phyloP scores from a whole-genome alignment of 169 alveolate genomes.

The Theileria luwenshuni region DNA sequence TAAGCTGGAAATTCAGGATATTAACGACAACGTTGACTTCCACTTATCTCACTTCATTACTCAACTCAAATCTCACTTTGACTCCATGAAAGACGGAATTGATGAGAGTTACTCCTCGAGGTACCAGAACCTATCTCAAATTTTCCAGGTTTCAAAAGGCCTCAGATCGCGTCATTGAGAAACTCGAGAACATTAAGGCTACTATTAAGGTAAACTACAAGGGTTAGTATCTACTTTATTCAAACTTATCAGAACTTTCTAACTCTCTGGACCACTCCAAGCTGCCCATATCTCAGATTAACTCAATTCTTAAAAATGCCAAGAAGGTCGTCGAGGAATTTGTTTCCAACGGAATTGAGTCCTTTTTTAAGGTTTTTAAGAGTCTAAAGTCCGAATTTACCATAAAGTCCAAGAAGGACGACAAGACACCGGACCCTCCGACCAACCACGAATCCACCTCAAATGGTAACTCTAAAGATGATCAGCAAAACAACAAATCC shows the following conservation, averaged over 20 bases:
- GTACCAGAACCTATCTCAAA: not conserved
- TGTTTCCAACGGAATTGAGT: conserved; percentile 47
- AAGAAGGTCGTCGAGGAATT: conserved; percentile 31
- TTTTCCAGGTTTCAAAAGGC: conserved; percentile 33
- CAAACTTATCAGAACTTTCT: conserved; percentile 2
- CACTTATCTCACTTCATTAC: conserved; percentile 37
- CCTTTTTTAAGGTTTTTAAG: conserved; percentile 20
- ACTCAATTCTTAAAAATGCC: not conserved
- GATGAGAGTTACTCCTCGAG: conserved; percentile 31
- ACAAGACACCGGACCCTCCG: not conserved
- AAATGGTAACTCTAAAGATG: conserved; percentile 6
- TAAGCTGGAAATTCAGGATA: conserved; percentile 46
- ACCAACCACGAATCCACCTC: not conserved
- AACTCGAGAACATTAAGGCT: conserved; percentile 46
- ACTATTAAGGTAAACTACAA: conserved; percentile 38
- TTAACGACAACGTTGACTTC: conserved; percentile 59
- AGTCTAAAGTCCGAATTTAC: conserved; percentile 32
- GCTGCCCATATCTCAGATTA: not conserved
- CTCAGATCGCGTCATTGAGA: conserved; percentile 43
- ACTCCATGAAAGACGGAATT: conserved; percentile 19
- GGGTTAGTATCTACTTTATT: not conserved
- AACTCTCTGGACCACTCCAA: not conserved
- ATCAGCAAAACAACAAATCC: not conserved
- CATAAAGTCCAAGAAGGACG: not conserved
- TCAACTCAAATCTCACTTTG: conserved; percentile 21